Evolutionary conservation across 108 stramenopile species (phyloP), one percentile per base, ranked within the genome.

Genomic region (Aurantiochytrium sp.): DNA sequence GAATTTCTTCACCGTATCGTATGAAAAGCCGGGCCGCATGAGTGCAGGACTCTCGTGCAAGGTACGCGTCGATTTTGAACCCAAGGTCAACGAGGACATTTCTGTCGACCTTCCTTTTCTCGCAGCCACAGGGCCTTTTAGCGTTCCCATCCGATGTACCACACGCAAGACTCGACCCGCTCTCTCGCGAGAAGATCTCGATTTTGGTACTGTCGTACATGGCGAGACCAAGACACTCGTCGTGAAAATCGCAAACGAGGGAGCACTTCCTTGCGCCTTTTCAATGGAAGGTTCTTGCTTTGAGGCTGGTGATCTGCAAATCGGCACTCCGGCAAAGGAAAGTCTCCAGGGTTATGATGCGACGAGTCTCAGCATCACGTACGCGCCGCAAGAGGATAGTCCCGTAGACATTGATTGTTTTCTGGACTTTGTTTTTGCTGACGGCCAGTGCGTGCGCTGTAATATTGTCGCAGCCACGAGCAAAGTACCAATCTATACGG

Each of bases 51-150:
- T 92, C 88, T 83, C 60, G 4, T 94, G 93, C 88, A 45, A 16
- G 28, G 43, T 94, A n/a, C 89, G 92, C 51, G 59, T 94, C 35
- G 60, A 55, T 49, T 94, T 94, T 69, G 90, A 90, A 35, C 94
- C 94, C 8, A 90, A 94, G 90, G 59, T 92, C n/a, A 72, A 91
- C 60, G 92, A 93, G 60, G 93, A 92, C 72, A 92, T 94, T n/a
- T 5, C 59, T 8, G 57, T 51, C 5, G 90, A 90, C 47, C 89
- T 94, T 5, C 91, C 87, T 16, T 72, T 93, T 42, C 88, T 90
- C 12, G 88, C 91, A 35, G 73, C 91, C 44, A 94, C 94, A 45
- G 93, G 93, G 4, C 92, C 94, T 8, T 90, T 94, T 69, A 35
- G 64, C 53, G 89, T 94, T 4, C 94, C 94, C 14, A 59, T 94